Conservation (phyloP, 2,329 filamentous ascomycete genomes). For the Exophiala calicioides region DNA sequence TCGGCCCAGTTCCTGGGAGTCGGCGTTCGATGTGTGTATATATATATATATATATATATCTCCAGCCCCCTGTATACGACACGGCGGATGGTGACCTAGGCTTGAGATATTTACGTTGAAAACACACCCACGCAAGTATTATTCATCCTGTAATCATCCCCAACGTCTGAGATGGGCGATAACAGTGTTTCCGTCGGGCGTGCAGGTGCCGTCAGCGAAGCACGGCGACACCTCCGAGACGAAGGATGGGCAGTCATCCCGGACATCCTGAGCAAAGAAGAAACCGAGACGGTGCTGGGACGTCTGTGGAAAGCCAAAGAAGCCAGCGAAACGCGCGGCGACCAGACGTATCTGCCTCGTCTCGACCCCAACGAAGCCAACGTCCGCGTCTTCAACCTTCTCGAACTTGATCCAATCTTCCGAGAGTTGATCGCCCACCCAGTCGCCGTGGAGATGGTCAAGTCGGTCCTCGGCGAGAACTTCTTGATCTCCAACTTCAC, state of each 20-base stretch:
- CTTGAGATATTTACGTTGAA: too few relatives aligned
- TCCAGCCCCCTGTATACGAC: too few relatives aligned
- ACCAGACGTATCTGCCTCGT: slow-evolving; percentile 30
- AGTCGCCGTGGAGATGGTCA: slow-evolving; percentile 34
- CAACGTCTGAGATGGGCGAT: too few relatives aligned
- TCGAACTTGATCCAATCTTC: slow-evolving; percentile 36
- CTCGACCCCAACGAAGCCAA: slow-evolving; percentile 37
- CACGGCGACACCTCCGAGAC: slow-evolving; percentile 30
- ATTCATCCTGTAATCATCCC: too few relatives aligned
- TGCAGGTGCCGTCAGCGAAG: too few relatives aligned
- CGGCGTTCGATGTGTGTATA: too few relatives aligned
- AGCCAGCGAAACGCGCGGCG: slow-evolving; percentile 28
- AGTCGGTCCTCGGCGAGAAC: slow-evolving; percentile 34
- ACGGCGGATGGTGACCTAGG: too few relatives aligned
- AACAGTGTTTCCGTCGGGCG: too few relatives aligned
- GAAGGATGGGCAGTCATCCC: slow-evolving; percentile 35
- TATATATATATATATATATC: too few relatives aligned
- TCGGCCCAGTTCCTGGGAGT: too few relatives aligned
- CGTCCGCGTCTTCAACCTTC: slow-evolving; percentile 37
- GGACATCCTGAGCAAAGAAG: slow-evolving; percentile 28
- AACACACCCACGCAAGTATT: too few relatives aligned
- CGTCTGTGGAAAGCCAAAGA: slow-evolving; percentile 35
- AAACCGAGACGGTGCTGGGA: slow-evolving; percentile 26
- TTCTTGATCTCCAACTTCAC: slow-evolving; percentile 41
- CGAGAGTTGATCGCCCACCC: slow-evolving; percentile 35